Evolutionary conservation across 2,329 filamentous ascomycete species (phyloP).

Genomic region (Elsinoe necatrix): DNA sequence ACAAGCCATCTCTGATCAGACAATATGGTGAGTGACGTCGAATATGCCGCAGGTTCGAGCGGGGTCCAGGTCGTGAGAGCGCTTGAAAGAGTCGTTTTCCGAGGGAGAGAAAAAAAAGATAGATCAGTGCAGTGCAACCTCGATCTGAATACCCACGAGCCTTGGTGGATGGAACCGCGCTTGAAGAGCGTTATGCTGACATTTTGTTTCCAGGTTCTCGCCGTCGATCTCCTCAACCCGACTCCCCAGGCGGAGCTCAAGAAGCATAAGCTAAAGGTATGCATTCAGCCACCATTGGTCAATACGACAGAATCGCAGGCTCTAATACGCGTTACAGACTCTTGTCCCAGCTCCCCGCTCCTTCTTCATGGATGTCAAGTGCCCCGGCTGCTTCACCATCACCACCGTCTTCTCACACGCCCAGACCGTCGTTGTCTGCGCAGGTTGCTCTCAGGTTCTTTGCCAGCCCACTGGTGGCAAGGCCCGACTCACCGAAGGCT

Average conservation of each 20-base stretch:
- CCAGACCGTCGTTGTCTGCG: conserved; percentile 99
- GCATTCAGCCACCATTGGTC: conserved; percentile 24
- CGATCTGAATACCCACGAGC: conserved; percentile 5
- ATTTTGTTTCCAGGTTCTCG: conserved; percentile 71
- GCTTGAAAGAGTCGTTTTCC: background rate
- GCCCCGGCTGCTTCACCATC: conserved; percentile 99
- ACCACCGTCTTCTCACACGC: conserved; percentile 99
- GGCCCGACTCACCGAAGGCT: conserved; percentile 97
- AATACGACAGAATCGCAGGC: background rate
- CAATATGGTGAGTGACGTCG: conserved; percentile 13
- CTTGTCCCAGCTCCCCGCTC: conserved; percentile 94
- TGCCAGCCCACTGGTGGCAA: conserved; percentile 99
- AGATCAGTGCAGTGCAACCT: background rate
- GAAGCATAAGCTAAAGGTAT: conserved; percentile 99
- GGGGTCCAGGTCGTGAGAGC: background rate
- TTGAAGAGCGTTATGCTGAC: conserved; percentile 21
- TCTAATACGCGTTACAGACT: conserved; percentile 22
- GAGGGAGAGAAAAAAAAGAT: background rate
- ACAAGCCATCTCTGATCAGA: conserved; percentile 10
- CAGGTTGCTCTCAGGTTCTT: conserved; percentile 97
- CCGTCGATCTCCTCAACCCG: conserved; percentile 99
- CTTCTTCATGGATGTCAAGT: conserved; percentile 99
- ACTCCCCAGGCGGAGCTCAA: conserved; percentile 93
- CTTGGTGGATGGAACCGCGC: background rate
- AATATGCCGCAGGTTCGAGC: background rate